Percentiles rank a stretch among this genome's conserved stretches.
Evolutionary conservation across 1,284 basidiomycete genomes (phyloP).

Genomic region (Gomphus bonarii): DNA sequence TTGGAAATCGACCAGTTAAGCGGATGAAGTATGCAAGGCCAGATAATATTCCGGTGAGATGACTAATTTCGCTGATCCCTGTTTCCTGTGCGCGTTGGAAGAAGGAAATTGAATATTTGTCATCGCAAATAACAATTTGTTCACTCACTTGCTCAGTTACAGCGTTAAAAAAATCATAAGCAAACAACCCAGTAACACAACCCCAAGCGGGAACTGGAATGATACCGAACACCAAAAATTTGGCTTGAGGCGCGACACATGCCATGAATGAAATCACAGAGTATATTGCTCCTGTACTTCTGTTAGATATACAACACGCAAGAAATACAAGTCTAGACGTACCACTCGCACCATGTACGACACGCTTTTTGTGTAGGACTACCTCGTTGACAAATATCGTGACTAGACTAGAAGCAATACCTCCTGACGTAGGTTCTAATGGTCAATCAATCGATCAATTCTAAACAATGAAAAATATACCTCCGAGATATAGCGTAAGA

Average conservation of each 20-base stretch:
- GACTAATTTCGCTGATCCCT: constrained; percentile 61
- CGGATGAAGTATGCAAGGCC: constrained; percentile 49
- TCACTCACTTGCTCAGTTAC: constrained; percentile 30
- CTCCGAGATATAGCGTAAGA: constrained; percentile 68
- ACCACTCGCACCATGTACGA: constrained; percentile 71
- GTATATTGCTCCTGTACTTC: constrained; percentile 56
- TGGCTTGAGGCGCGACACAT: constrained; percentile 55
- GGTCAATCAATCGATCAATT: neutral
- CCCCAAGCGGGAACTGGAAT: constrained; percentile 81
- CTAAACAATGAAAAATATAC: constrained; percentile 25
- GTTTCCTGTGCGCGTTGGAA: constrained; percentile 24
- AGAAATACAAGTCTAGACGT: constrained; percentile 16
- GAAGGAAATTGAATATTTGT: constrained; percentile 8
- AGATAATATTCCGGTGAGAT: constrained; percentile 67
- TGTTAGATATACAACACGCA: neutral
- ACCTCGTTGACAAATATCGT: constrained; percentile 49
- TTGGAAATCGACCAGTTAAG: constrained; percentile 8
- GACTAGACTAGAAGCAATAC: constrained; percentile 48
- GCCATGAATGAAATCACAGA: constrained; percentile 64
- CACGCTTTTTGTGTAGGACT: constrained; percentile 31
- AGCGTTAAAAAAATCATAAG: constrained; percentile 52
- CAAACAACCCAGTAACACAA: constrained; percentile 64
- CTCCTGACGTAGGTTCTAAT: constrained; percentile 32
- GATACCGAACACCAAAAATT: constrained; percentile 73
- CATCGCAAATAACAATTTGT: neutral